phyloP scores from a whole-genome alignment of 257 asterid genomes.

The Pogostemon cablin region DNA sequence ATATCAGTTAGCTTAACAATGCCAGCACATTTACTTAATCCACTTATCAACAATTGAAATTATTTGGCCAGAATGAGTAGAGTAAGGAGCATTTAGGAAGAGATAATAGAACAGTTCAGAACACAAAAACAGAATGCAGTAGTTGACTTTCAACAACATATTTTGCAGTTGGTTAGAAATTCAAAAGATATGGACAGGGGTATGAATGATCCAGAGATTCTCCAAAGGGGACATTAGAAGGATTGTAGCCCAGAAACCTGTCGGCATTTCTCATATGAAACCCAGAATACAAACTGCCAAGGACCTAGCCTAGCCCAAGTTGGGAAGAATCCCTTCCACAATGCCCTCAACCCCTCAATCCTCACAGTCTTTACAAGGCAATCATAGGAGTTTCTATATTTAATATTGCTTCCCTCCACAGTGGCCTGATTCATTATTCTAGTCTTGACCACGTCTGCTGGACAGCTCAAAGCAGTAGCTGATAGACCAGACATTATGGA shows the following conservation, averaged over 20 bases:
- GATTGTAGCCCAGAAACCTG: conserved; percentile 67
- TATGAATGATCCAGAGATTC: conserved; percentile 7
- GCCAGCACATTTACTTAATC: conserved; percentile 21
- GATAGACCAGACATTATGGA: conserved; percentile 78
- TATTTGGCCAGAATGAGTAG: conserved; percentile 18
- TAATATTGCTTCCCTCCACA: conserved; percentile 33
- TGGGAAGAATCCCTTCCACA: conserved; percentile 90
- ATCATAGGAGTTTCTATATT: conserved; percentile 63
- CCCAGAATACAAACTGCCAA: conserved; percentile 97
- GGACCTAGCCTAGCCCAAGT: conserved; percentile 99
- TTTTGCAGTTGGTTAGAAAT: conserved; percentile 6
- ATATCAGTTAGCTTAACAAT: not conserved
- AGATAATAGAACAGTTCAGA: conserved; percentile 6
- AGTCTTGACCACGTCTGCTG: conserved; percentile 87
- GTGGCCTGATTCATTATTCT: conserved; percentile 74
- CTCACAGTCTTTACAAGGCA: conserved; percentile 71
- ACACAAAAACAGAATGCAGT: not conserved
- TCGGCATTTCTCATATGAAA: conserved; percentile 74
- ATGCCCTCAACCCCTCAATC: conserved; percentile 75
- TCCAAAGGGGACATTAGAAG: conserved; percentile 41
- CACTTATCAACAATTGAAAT: not conserved
- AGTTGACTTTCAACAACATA: not conserved
- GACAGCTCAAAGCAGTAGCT: conserved; percentile 82
- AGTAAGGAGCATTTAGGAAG: not conserved
- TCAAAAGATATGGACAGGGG: not conserved